phyloP scores from a whole-genome alignment of 495 filamentous ascomycete genomes.

The Aspergillus campestris region DNA sequence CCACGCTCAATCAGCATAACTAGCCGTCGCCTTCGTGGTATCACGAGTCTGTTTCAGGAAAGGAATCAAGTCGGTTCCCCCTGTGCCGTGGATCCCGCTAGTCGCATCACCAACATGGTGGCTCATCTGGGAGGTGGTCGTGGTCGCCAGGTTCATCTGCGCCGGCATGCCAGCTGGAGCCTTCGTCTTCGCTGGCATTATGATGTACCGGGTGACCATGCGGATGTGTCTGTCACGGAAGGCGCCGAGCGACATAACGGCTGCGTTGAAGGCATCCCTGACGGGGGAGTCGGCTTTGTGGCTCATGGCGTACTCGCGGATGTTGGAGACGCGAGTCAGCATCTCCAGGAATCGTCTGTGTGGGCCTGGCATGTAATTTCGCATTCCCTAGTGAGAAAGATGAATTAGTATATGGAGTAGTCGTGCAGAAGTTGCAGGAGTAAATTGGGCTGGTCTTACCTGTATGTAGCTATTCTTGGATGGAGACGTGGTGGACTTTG shows the following conservation, averaged over 20 bases:
- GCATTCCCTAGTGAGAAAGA: constrained; percentile 61
- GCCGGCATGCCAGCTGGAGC: constrained; percentile 7
- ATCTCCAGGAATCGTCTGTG: constrained; percentile 80
- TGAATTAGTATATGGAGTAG: background rate
- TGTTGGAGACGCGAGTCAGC: constrained; percentile 65
- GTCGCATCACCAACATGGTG: constrained; percentile 11
- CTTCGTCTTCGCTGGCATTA: constrained; percentile 41
- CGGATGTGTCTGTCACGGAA: constrained; percentile 89
- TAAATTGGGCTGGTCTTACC: constrained; percentile 11
- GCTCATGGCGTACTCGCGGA: constrained; percentile 67
- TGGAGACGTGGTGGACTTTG: constrained; percentile 22
- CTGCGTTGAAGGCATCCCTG: constrained; percentile 75
- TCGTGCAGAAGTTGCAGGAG: background rate
- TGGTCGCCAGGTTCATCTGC: constrained; percentile 23
- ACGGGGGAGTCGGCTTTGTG: constrained; percentile 51
- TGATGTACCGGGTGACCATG: constrained; percentile 91
- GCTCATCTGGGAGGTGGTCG: constrained; percentile 18
- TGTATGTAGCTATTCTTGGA: constrained; percentile 22
- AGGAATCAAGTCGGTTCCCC: constrained; percentile 81
- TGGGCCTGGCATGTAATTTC: constrained; percentile 89
- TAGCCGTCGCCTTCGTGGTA: constrained; percentile 50
- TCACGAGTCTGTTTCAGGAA: constrained; percentile 89
- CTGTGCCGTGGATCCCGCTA: constrained; percentile 63
- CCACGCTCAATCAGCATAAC: constrained; percentile 12
- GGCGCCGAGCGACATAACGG: constrained; percentile 67